A percentile compares a stretch with the other conserved stretches of the same genome.
Evolutionary conservation across 768 basidiomycete species (phyloP).

Genomic region (Infundibulicybe gibba): DNA sequence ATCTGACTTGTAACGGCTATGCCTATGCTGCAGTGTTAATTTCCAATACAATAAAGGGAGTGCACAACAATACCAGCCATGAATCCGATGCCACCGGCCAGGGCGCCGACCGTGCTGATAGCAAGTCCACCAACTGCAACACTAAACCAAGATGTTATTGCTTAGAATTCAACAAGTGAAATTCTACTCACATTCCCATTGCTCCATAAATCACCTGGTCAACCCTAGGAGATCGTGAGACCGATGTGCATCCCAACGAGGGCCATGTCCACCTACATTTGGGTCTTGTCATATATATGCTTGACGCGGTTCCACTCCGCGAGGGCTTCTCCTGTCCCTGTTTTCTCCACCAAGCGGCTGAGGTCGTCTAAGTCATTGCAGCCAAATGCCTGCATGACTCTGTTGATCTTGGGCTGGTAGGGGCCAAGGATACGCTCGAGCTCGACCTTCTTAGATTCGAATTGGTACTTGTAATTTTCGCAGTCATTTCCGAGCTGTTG

Average conservation of each 20-base stretch:
- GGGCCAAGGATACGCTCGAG: slow-evolving; percentile 9
- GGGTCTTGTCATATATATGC: slow-evolving; percentile 7
- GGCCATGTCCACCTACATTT: slow-evolving; percentile 2
- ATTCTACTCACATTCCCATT: not conserved
- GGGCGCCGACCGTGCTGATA: slow-evolving; percentile 7
- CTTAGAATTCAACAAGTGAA: too few relatives aligned
- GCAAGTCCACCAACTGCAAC: slow-evolving; percentile 8
- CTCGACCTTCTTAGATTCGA: slow-evolving; percentile 6
- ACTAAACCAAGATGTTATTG: not conserved
- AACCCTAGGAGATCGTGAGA: slow-evolving; percentile 2
- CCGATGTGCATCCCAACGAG: too few relatives aligned
- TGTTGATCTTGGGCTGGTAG: slow-evolving; percentile 8
- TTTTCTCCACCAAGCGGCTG: slow-evolving; percentile 5
- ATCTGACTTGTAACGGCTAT: slow-evolving; percentile 7
- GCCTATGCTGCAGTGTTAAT: not conserved
- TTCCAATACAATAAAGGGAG: not conserved
- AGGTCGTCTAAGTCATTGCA: slow-evolving; percentile 9
- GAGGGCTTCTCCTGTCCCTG: slow-evolving; percentile 9
- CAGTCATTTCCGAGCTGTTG: slow-evolving; percentile 13
- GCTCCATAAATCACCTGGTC: slow-evolving; percentile 10
- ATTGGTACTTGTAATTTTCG: slow-evolving; percentile 4
- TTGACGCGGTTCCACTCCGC: slow-evolving; percentile 9
- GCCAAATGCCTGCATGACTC: slow-evolving; percentile 9
- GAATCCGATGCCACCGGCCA: slow-evolving; percentile 11
- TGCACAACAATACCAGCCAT: slow-evolving; percentile 3